A percentile compares a stretch with the other conserved stretches of the same genome.
phyloP scores from a whole-genome alignment of 2,329 filamentous ascomycete species.

The Volutella citrinella region DNA sequence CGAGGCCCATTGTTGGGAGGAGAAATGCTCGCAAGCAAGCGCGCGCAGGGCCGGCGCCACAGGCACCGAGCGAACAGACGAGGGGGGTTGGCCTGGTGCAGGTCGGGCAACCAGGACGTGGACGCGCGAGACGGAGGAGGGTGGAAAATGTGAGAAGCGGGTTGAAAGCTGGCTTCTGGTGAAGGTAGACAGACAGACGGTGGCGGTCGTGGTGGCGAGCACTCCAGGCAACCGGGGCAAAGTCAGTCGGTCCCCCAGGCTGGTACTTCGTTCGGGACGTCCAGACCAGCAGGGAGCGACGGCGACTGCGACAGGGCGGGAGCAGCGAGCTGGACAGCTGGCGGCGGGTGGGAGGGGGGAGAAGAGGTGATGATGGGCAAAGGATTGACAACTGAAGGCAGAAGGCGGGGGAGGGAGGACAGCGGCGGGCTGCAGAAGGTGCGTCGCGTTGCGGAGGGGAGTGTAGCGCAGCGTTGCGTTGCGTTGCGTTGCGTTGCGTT shows the following conservation, averaged over 20 bases:
- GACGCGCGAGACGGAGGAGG: conserved; percentile 8
- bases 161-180: too few species aligned
- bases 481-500: conserved; percentile 17
- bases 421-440: conserved; percentile 20
- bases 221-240: too few species aligned
- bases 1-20: conserved; percentile 33
- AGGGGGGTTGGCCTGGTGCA: conserved; percentile 22
- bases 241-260: too few species aligned
- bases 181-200: too few species aligned
- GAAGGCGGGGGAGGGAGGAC: conserved; percentile 16
- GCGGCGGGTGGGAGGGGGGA: too few species aligned
- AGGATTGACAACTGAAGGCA: conserved; percentile 16
- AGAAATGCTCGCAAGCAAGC: conserved; percentile 23
- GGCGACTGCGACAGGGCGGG: too few species aligned
- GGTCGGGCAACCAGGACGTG: conserved; percentile 1
- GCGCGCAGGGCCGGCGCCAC: conserved; percentile 23
- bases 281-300: too few species aligned
- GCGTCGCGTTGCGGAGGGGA: conserved; percentile 19
- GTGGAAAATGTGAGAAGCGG: conserved; percentile 6
- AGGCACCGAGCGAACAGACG: conserved; percentile 17
- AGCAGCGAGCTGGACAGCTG: too few species aligned
- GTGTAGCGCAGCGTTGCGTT: conserved; percentile 18
- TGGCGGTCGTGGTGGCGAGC: too few species aligned
- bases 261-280: too few species aligned
- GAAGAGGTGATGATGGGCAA: conserved; percentile 10